Evolutionary conservation across 2,329 filamentous ascomycete genomes (phyloP).

Genomic region (Shiraia bambusicola): DNA sequence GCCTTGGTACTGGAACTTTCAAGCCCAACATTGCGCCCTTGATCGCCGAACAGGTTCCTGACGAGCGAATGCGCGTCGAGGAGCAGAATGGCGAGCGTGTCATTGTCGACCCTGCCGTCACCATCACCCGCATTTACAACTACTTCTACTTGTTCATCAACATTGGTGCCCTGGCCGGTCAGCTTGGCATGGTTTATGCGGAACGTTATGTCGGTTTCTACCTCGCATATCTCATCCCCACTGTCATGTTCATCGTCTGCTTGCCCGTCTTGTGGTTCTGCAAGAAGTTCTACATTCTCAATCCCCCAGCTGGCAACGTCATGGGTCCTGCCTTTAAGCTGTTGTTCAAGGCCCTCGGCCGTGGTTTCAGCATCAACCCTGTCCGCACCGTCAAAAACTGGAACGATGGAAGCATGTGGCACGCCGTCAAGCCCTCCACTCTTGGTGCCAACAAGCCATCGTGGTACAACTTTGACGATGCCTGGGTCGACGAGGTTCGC

Average conservation of each 20-base stretch:
- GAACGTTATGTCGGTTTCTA: constrained; percentile 66
- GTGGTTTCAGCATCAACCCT: constrained; percentile 61
- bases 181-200: constrained; percentile 43
- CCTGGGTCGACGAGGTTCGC: constrained; percentile 77
- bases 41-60: constrained; percentile 64
- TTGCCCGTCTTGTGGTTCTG: constrained; percentile 61
- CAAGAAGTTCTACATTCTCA: constrained; percentile 61
- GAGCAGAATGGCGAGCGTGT: constrained; percentile 56
- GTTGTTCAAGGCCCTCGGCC: constrained; percentile 53
- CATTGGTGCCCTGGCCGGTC: constrained; percentile 40
- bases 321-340: constrained; percentile 65
- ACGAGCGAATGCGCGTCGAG: constrained; percentile 53
- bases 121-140: constrained; percentile 69
- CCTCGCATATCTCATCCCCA: constrained; percentile 69
- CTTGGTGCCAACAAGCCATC: constrained; percentile 57
- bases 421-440: constrained; percentile 64
- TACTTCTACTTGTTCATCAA: constrained; percentile 46
- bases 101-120: constrained; percentile 66
- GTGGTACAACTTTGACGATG: constrained; percentile 80
- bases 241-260: constrained; percentile 61
- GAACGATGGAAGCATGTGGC: constrained; percentile 61
- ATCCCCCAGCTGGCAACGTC: constrained; percentile 67
- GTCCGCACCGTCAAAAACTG: constrained; percentile 58
- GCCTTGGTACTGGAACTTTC: constrained; percentile 68
- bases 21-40: constrained; percentile 64